Evolutionary conservation across 345 rosid genomes (phyloP).

Genomic region (Noccaea bulbosa): DNA sequence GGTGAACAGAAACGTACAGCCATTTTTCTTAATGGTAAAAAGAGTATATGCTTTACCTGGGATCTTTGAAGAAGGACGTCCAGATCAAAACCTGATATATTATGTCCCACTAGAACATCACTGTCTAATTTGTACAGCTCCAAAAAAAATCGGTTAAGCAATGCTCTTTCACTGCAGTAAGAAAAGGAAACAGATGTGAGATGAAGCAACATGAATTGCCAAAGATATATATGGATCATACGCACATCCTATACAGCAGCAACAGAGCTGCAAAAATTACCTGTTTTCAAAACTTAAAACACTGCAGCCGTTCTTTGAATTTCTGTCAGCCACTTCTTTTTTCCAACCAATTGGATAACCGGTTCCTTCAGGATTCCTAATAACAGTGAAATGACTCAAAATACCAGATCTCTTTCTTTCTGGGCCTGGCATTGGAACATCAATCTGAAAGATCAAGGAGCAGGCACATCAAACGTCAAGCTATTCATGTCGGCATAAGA

Average conservation of each 20-base stretch:
- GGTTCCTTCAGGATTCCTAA: constrained; percentile 92
- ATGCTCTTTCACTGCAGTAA: constrained; percentile 88
- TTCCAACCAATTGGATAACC: constrained; percentile 94
- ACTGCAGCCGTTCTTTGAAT: constrained; percentile 73
- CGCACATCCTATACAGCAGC: constrained; percentile 1
- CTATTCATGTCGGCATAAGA: constrained; percentile 16
- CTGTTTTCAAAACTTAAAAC: constrained; percentile 84
- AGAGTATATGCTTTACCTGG: constrained; percentile 58
- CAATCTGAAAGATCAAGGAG: constrained; percentile 67
- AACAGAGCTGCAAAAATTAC: constrained; percentile 43
- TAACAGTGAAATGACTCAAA: constrained; percentile 84
- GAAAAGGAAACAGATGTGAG: constrained; percentile 19
- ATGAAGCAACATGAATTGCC: constrained; percentile 23
- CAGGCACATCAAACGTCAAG: constrained; percentile 27
- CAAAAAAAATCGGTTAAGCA: constrained; percentile 84
- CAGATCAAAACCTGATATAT: constrained; percentile 96
- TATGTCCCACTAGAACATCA: constrained; percentile 96
- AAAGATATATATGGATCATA: constrained; percentile 24
- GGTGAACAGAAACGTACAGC: not conserved
- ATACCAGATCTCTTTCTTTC: constrained; percentile 85
- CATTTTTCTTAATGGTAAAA: constrained; percentile 14
- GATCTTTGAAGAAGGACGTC: constrained; percentile 94
- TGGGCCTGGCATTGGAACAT: constrained; percentile 84
- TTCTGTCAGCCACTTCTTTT: constrained; percentile 83
- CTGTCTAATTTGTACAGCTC: constrained; percentile 86